Percentiles rank a stretch among this genome's conserved stretches.
Evolutionary conservation across 2,329 filamentous ascomycete species (phyloP).

Genomic region (Sclerotinia subarctica): DNA sequence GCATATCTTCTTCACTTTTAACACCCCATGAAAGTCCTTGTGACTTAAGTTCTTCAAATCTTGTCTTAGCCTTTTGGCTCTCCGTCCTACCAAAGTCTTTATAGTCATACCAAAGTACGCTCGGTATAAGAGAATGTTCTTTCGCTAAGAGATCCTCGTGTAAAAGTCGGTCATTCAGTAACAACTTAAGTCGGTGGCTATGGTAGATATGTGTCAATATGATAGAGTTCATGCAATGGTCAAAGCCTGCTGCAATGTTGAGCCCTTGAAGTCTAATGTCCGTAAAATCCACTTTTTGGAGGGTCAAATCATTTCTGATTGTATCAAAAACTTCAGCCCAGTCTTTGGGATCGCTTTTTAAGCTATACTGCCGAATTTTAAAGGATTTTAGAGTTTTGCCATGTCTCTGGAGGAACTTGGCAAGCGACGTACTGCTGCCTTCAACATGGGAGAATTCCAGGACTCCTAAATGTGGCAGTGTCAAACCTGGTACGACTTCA

Average conservation of each 20-base stretch:
- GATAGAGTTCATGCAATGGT: rapidly evolving
- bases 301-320: background rate
- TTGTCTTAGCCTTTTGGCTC: background rate
- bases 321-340: background rate
- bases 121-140: background rate
- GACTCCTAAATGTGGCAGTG: background rate
- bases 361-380: rapidly evolving
- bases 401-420: background rate
- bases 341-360: rapidly evolving
- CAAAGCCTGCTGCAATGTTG: background rate
- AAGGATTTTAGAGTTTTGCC: background rate
- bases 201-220: background rate
- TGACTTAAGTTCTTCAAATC: background rate
- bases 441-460: background rate
- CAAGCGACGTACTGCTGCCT: background rate
- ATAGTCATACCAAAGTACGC: background rate
- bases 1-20: background rate
- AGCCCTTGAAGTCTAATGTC: background rate
- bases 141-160: background rate
- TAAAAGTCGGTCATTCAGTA: background rate
- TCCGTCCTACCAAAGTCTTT: background rate
- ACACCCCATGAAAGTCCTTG: background rate
- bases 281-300: background rate
- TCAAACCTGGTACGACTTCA: background rate
- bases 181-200: background rate